Evolutionary conservation across 257 asterid species (phyloP), one percentile per base, ranked within the genome.

Genomic region (Fraxinus excelsior): DNA sequence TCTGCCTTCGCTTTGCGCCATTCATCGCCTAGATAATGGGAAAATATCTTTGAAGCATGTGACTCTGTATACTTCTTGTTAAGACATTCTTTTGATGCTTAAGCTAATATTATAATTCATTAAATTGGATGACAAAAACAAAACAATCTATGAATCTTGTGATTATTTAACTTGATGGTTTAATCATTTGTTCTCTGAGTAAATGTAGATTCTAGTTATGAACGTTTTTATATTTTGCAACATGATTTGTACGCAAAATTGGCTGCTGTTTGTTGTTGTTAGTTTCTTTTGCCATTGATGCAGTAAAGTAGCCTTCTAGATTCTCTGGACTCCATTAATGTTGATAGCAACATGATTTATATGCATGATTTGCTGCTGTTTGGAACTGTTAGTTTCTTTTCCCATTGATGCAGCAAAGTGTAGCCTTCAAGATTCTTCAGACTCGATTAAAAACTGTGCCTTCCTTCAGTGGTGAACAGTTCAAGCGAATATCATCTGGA

Each of bases 401-500:
- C 34, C 73, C 71, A 32, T 76, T 77, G 76, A 56, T 96, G 87
- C 96, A 96, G 99, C 99, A 96, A 96, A 90, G 98, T 82, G 84
- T 90, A 79, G 98, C 99, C 74, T 96, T 96, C 89, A 96, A 91
- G 89, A 88, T 92, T 80, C 94, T 96, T 35, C 86, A 92, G 77
- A 96, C 98, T 70, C 90, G 98, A 53, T 80, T 96, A 78, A 92
- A 92, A 85, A 92, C 99, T n/a, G 97, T 96, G 9, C 99, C 99
- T 23, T 80, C 96, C 74, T 92, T 96, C 86, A 87, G 91, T 51
- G 88, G 88, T 2, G 94, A 87, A 77, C 88, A 81, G 73, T 78
- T 80, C 67, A 89, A 79, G 80, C 85, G 74, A 79, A 75, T 80
- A 72, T 62, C 89, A 76, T 82, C 89, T 23, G 94, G 88, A 78